phyloP scores from a whole-genome alignment of 2,329 filamentous ascomycete genomes.

The Calycina marina region DNA sequence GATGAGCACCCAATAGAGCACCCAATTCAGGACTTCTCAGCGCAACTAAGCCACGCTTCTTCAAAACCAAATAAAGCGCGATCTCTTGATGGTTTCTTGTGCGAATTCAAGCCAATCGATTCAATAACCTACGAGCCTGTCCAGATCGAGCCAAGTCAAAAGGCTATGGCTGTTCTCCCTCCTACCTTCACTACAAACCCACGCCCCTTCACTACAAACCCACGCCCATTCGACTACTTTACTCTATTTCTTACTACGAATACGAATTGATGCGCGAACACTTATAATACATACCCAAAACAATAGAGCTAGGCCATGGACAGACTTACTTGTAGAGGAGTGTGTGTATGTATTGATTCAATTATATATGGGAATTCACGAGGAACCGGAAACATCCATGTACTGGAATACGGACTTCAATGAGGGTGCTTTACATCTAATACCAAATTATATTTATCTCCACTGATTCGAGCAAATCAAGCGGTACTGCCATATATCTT shows the following conservation, averaged over 20 bases:
- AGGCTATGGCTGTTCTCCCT: background rate
- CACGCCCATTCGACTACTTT: constrained; percentile 3
- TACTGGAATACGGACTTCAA: constrained; percentile 2
- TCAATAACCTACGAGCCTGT: background rate
- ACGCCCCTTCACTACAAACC: background rate
- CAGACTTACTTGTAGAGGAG: constrained; percentile 3
- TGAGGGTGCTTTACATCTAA: constrained; percentile 1
- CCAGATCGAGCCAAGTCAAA: background rate
- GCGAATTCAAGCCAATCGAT: background rate
- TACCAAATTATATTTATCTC: constrained; percentile 2
- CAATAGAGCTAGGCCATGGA: constrained; percentile 1
- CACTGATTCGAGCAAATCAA: constrained; percentile 6
- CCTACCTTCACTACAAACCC: constrained; percentile 1
- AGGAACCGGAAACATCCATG: background rate
- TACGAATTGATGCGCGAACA: constrained; percentile 2
- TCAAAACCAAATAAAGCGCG: background rate
- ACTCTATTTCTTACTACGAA: constrained; percentile 4
- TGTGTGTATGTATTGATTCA: constrained; percentile 3
- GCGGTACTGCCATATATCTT: constrained; percentile 4
- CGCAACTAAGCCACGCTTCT: no score
- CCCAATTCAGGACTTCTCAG: background rate
- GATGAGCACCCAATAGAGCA: no score
- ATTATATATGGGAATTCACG: constrained; percentile 6
- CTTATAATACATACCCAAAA: background rate
- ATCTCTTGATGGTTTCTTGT: background rate